Evolutionary conservation across 108 stramenopile species (phyloP).

Genomic region (Skeletonema potamos): DNA sequence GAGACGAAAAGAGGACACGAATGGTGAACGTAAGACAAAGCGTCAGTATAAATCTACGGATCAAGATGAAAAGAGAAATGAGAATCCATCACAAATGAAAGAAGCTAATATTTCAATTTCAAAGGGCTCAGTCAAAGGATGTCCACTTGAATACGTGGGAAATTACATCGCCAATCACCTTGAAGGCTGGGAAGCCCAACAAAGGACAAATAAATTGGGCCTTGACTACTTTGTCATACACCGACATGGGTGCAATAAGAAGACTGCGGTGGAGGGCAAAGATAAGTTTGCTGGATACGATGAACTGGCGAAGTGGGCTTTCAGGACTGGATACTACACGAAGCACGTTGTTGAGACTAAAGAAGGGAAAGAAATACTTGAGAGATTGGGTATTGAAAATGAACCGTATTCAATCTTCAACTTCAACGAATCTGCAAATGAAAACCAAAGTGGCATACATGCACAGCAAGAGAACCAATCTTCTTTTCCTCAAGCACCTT

Average conservation of each 20-base stretch:
- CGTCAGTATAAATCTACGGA: neutral
- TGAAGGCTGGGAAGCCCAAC: neutral
- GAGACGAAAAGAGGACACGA: neutral
- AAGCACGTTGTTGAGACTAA: neutral
- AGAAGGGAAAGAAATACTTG: neutral
- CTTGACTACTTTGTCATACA: neutral
- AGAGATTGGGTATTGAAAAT: neutral
- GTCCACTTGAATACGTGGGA: neutral
- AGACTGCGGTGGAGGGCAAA: neutral
- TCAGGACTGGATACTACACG: neutral
- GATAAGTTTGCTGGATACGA: constrained; percentile 3
- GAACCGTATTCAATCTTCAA: constrained; percentile 1
- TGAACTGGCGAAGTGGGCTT: neutral
- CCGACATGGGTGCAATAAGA: neutral
- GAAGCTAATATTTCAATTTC: neutral
- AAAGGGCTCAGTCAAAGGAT: neutral
- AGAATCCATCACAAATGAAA: neutral
- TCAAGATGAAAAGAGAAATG: neutral
- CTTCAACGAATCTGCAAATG: neutral
- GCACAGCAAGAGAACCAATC: too few species aligned
- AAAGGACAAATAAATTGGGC: neutral
- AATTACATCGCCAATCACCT: neutral
- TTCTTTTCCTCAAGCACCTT: neutral
- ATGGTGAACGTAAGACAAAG: neutral
- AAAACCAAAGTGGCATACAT: neutral